Base-by-base conservation (phyloP, 768 basidiomycete genomes). In the Phaeotremella fagi region DNA sequence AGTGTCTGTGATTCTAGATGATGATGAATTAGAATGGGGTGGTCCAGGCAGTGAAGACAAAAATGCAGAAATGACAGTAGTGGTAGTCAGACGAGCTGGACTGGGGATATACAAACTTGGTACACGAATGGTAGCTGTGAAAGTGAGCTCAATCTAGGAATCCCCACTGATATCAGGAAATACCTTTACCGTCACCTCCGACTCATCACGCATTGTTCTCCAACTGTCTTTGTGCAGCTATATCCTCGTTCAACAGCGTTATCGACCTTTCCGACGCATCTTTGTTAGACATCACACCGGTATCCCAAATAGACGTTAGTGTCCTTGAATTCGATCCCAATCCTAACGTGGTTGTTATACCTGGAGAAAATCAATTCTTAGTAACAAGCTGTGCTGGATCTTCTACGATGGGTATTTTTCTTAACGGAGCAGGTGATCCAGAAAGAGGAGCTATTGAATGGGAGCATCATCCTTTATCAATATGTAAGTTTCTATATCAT, bases 381-480 rank as follows among this genome's bases (percentile, higher is more conserved):
- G 79, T 95, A 20, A 78, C 89, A 15, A 87, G 87, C 1, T 91
- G 86, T 82, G 90, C 85, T 0, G 92, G 88, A 14, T 75, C 79
- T 3, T 83, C 81, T 48, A 87, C 88, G 0, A 77, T 97, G 35
- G 92, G 92, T 0, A 76, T 98, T 9, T 98, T 97, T 63, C 79
- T 97, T 59, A 88, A 82, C 14, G 82, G 83, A 0, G 81, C 82
- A 1, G 91, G 90, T 0, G 90, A 94, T 72, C 90, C 92, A 3
- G 85, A 90, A 6, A 80, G 91, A 42, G 90, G 90, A 1, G 92
- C 91, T 1, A 76, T 95, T 38, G 82, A 89, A 68, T 95, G 90
- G 88, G 80, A 83, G 2, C 81, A 78, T 45, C 84, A 92, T 77
- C 88, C 90, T 0, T 76, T 82, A 22, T 80, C 83, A 18, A 76